Base-by-base conservation (phyloP, 2,329 filamentous ascomycete species). In the Phialophora tarda region DNA sequence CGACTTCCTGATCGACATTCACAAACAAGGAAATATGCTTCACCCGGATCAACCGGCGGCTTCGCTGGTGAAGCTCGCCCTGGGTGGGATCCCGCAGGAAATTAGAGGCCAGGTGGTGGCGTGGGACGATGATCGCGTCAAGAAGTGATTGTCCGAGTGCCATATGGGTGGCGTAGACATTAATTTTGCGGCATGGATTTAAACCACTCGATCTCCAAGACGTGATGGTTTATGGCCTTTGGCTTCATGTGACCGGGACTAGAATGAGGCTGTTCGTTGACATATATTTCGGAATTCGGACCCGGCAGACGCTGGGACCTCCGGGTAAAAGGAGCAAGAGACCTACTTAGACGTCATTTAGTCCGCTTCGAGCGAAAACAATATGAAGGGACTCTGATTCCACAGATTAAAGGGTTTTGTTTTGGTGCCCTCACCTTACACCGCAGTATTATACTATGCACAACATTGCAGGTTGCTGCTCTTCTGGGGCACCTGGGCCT, bases 31-130 rank as follows among this genome's bases (percentile, higher is more conserved):
- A 1, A 44, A 63, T 17, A 17, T 63, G n/a, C 53, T 63, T 8
- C 34, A 12, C 21, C 61, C 61, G 11, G 51, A 63, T 14, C 50
- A 44, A 21, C 61, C 61, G 10, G 61, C 51, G 12, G 28, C 17
- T 14, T 17, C 61, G 4, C 50, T 63, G 17, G 61, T 48, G 34
- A 56, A 44, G 30, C 24, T 63, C 4, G 61, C 50, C 6, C 10
- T 56, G 11, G n/a, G 23, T 28, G 61, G 51, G 21, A 38, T 63
- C 24, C 38, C 61, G 4, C 23, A 47, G 34, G 32, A 48, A 28
- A 17, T 63, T 12, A 57, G 32, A n/a, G 61, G 61, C 7, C 30
- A 63, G 14, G n/a, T 50, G 3, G 24, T 63, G 10, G 23, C 34
- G 21, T 63, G 61, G 61, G 53, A 63, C 32, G 32, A 34, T 34